Percentiles rank a stretch among this genome's conserved stretches.
Conservation (phyloP, 2,329 filamentous ascomycete genomes). For the Nannizziopsis arthrosporioides region DNA sequence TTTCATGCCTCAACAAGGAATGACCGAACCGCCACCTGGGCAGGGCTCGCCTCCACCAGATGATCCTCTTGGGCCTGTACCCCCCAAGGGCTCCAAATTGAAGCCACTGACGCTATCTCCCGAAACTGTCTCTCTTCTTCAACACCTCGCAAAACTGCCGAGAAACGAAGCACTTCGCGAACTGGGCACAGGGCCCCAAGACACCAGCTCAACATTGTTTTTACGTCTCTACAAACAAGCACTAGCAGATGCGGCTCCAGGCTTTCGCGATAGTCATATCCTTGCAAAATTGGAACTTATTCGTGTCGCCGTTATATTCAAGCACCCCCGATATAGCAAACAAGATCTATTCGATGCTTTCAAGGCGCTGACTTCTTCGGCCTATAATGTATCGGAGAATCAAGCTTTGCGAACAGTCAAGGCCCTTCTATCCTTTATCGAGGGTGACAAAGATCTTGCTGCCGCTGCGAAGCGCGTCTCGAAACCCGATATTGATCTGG, state of each 20-base stretch:
- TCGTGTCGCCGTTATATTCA: slow-evolving; percentile 28
- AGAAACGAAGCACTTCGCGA: slow-evolving; percentile 22
- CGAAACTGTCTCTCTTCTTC: slow-evolving; percentile 18
- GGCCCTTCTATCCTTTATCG: slow-evolving; percentile 23
- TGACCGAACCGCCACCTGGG: too few species aligned
- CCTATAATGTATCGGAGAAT: slow-evolving; percentile 25
- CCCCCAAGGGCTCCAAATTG: background rate
- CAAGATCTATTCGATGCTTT: slow-evolving; percentile 25
- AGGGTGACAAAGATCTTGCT: slow-evolving; percentile 10
- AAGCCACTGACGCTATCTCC: slow-evolving; percentile 1
- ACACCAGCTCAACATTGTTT: slow-evolving; percentile 33
- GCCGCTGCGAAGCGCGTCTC: slow-evolving; percentile 15
- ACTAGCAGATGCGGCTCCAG: slow-evolving; percentile 21
- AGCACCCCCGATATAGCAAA: slow-evolving; percentile 32
- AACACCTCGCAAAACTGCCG: slow-evolving; percentile 23
- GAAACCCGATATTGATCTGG: slow-evolving; percentile 25
- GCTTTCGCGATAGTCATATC: slow-evolving; percentile 22
- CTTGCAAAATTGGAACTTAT: slow-evolving; percentile 26
- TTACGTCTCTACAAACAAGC: slow-evolving; percentile 31
- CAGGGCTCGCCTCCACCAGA: background rate
- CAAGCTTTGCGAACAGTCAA: slow-evolving; percentile 29
- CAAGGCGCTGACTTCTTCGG: slow-evolving; percentile 25
- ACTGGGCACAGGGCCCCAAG: slow-evolving; percentile 29
- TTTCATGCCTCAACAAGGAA: background rate
- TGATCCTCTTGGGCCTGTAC: background rate